Conservation (phyloP, 352 stramenopile genomes). For the Phytopythium boreale region DNA sequence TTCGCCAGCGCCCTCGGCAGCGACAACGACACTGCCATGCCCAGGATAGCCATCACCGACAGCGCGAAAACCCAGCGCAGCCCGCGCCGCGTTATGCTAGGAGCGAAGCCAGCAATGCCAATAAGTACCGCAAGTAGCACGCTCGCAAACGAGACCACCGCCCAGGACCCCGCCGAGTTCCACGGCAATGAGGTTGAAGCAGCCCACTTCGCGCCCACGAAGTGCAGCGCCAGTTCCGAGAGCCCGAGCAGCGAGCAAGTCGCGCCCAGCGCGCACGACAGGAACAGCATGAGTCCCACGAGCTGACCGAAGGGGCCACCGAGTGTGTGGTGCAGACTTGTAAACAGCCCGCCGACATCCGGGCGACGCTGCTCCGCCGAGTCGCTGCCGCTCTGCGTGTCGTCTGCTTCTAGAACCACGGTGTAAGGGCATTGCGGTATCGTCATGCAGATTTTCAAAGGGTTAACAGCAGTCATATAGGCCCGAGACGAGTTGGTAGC, state of each 20-base stretch:
- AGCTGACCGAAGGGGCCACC: constrained; percentile 30
- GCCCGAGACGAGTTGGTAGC: too few species aligned
- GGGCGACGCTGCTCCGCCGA: neutral
- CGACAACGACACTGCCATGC: constrained; percentile 33
- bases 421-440: too few species aligned
- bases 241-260: constrained; percentile 53
- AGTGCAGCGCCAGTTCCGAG: constrained; percentile 44
- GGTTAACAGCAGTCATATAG: too few species aligned
- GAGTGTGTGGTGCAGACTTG: constrained; percentile 19
- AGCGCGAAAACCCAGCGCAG: constrained; percentile 36
- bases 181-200: constrained; percentile 20
- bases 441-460: too few species aligned
- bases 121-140: constrained; percentile 20
- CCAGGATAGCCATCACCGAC: constrained; percentile 29
- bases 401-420: neutral
- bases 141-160: constrained; percentile 29
- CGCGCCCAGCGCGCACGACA: constrained; percentile 31
- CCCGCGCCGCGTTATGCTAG: neutral
- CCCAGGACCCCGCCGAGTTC: constrained; percentile 30
- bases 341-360: constrained; percentile 24
- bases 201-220: constrained; percentile 11
- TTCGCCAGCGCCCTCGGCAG: constrained; percentile 13
- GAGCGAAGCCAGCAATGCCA: constrained; percentile 14
- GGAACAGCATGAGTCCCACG: constrained; percentile 33
- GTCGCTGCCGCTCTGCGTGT: neutral